These are phyloP conservation scores for Trypanosoma boissoni DNA, from an alignment of 208 protist species.

Conservation along the genomic window DNA sequence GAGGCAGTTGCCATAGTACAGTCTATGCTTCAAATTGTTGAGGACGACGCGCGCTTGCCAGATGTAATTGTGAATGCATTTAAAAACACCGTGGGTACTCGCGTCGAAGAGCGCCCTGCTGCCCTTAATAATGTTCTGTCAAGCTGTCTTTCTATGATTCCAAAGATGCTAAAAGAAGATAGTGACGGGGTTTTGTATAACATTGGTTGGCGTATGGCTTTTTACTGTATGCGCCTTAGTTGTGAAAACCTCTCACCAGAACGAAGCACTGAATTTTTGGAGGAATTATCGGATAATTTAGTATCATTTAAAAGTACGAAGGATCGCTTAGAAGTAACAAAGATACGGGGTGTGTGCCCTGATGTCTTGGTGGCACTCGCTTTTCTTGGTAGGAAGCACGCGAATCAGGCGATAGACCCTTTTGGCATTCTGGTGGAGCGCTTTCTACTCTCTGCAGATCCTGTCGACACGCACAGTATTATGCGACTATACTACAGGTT, in stretches of 20 bases:
- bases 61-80: constrained; percentile 38
- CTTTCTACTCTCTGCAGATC: constrained; percentile 46
- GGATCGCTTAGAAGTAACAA: constrained; percentile 30
- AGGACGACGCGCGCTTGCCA: constrained; percentile 56
- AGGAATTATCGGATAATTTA: constrained; percentile 42
- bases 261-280: constrained; percentile 19
- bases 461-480: constrained; percentile 30
- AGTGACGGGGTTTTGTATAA: constrained; percentile 46
- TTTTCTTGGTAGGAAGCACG: constrained; percentile 49
- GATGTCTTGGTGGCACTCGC: constrained; percentile 48
- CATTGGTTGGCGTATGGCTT: constrained; percentile 57
- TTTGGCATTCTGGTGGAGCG: constrained; percentile 47
- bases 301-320: constrained; percentile 37
- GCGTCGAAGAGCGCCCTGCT: constrained; percentile 16
- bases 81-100: constrained; percentile 27
- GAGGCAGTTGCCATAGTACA: constrained; percentile 58
- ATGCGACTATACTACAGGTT: constrained; percentile 55
- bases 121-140: constrained; percentile 16
- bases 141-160: constrained; percentile 43
- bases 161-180: constrained; percentile 53
- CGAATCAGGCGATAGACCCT: constrained; percentile 41
- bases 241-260: constrained; percentile 14
- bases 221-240: constrained; percentile 47
- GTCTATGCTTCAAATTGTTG: constrained; percentile 49
- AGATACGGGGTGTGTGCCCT: constrained; percentile 45